A percentile compares a stretch with the other conserved stretches of the same genome.
phyloP scores from a whole-genome alignment of 2,329 filamentous ascomycete species.

The Pyrenophora tritici-repentis region DNA sequence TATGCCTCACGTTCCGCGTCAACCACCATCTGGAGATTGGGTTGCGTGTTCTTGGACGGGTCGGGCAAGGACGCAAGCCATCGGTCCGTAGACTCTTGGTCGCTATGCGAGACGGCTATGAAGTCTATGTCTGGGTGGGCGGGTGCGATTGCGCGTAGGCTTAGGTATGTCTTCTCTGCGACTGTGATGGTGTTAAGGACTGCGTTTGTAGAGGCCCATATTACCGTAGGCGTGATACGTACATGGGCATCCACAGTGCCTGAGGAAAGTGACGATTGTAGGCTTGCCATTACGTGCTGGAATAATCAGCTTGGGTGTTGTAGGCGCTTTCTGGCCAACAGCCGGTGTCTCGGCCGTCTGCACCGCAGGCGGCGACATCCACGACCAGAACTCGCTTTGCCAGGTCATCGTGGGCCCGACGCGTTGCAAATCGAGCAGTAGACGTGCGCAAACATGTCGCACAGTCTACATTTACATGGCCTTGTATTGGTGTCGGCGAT shows the following conservation, averaged over 20 bases:
- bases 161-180: constrained; percentile 66
- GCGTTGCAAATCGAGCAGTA: background rate
- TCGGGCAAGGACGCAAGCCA: constrained; percentile 41
- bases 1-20: constrained; percentile 66
- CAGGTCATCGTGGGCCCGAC: constrained; percentile 39
- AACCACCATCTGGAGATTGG: constrained; percentile 63
- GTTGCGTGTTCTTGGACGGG: constrained; percentile 46
- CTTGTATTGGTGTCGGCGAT: background rate
- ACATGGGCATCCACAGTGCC: constrained; percentile 78
- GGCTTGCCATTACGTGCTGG: constrained; percentile 58
- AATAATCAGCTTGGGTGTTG: constrained; percentile 58
- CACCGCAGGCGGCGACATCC: constrained; percentile 44
- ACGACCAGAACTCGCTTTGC: constrained; percentile 50
- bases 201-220: background rate
- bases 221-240: constrained; percentile 33
- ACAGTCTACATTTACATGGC: background rate
- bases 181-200: constrained; percentile 51
- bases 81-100: constrained; percentile 35
- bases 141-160: constrained; percentile 35
- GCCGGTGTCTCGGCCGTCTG: constrained; percentile 52
- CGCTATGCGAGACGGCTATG: constrained; percentile 46
- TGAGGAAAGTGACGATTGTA: constrained; percentile 68
- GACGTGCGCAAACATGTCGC: background rate
- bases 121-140: constrained; percentile 35
- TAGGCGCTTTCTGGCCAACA: constrained; percentile 62